These are phyloP conservation scores for Leptographium radiaticola DNA, from an alignment of 2,329 filamentous ascomycete genomes.

Conservation along the genomic window DNA sequence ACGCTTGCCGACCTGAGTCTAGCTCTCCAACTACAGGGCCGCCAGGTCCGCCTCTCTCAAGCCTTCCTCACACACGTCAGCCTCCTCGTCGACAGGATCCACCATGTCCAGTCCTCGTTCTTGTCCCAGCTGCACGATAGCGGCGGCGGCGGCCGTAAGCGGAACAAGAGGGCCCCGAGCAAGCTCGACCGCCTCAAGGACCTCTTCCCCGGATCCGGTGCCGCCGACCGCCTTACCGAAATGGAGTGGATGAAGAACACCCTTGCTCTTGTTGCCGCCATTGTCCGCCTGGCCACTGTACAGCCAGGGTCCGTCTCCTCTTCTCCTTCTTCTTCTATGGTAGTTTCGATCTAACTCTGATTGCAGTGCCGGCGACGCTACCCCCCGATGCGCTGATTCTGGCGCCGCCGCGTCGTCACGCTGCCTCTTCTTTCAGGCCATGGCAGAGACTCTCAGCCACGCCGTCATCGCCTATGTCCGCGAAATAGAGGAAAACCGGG, in stretches of 20 bases:
- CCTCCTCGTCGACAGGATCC: slow-evolving; percentile 6
- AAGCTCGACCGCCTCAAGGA: slow-evolving; percentile 7
- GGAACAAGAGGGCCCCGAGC: not conserved
- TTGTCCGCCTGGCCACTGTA: slow-evolving; percentile 1
- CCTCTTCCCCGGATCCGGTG: slow-evolving; percentile 7
- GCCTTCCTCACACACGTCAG: not conserved
- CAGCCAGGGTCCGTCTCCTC: not conserved
- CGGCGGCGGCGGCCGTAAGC: not conserved
- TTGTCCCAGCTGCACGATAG: not conserved
- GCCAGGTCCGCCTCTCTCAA: not conserved
- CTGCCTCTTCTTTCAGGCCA: not conserved
- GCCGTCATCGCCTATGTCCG: not conserved
- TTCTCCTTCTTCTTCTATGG: not conserved
- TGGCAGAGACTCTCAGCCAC: not conserved
- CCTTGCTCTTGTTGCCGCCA: slow-evolving; percentile 3
- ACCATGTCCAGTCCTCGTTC: slow-evolving; percentile 5
- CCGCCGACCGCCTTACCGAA: slow-evolving; percentile 7
- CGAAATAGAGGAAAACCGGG: not conserved
- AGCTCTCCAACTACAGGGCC: not conserved
- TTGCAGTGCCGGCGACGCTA: not conserved
- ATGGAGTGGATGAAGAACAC: slow-evolving; percentile 12
- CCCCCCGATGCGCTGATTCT: not conserved
- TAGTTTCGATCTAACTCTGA: not conserved
- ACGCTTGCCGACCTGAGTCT: slow-evolving; percentile 6
- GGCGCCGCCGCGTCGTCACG: not conserved